phyloP scores from a whole-genome alignment of 2,329 filamentous ascomycete species.

The Talaromyces piceae region DNA sequence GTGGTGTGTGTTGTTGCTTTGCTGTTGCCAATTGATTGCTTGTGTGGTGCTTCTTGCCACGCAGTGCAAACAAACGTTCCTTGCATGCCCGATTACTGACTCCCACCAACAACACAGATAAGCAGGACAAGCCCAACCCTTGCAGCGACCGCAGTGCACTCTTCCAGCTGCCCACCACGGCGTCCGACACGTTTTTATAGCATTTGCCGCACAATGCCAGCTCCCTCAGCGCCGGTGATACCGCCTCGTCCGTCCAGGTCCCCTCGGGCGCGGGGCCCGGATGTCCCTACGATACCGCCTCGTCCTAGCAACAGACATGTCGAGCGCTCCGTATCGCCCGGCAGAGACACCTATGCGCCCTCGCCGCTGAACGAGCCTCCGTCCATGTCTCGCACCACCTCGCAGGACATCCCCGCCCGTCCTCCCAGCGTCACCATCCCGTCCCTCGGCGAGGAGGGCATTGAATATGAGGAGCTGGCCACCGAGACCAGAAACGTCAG shows the following conservation, averaged over 20 bases:
- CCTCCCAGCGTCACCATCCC: constrained; percentile 75
- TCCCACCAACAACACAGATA: neutral
- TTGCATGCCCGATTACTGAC: neutral
- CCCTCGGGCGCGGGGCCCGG: constrained; percentile 38
- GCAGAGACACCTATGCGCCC: constrained; percentile 69
- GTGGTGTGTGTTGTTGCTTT: neutral
- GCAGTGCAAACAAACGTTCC: neutral
- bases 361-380: constrained; percentile 72
- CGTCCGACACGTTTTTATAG: constrained; percentile 9
- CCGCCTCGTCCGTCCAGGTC: constrained; percentile 56
- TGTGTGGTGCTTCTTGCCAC: neutral
- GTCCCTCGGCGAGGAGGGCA: constrained; percentile 80
- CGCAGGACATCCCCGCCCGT: constrained; percentile 42
- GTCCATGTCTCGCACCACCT: constrained; percentile 34
- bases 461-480: constrained; percentile 66
- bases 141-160: neutral
- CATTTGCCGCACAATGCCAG: constrained; percentile 27
- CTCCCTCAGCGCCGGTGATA: constrained; percentile 47
- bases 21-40: neutral
- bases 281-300: constrained; percentile 56
- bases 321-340: constrained; percentile 70
- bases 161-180: constrained; percentile 8
- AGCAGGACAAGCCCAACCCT: neutral
- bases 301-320: constrained; percentile 60
- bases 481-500: constrained; percentile 71